Percentiles rank a stretch among this genome's conserved stretches.
These are phyloP conservation scores for Geosmithia flava DNA, from an alignment of 2,329 filamentous ascomycete species.

Conservation along the genomic window DNA sequence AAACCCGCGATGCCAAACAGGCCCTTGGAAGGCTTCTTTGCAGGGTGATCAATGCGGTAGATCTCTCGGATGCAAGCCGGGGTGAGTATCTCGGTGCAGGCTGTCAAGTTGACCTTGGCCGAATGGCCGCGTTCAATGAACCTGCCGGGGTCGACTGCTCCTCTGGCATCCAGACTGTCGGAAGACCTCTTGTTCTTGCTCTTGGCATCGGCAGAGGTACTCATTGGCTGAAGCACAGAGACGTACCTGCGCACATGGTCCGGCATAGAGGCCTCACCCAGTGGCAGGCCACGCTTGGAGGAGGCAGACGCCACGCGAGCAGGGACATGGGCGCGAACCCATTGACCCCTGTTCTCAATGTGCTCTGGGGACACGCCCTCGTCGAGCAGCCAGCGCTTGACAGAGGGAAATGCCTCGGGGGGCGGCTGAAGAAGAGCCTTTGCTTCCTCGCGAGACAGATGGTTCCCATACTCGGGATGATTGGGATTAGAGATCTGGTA, in stretches of 20 bases:
- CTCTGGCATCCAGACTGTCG: neutral
- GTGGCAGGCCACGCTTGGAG: slow-evolving; percentile 5
- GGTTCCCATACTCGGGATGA: slow-evolving; percentile 31
- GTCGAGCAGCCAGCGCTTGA: slow-evolving; percentile 31
- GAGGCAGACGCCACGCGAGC: slow-evolving; percentile 16
- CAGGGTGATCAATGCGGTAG: slow-evolving; percentile 31
- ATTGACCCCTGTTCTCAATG: slow-evolving; percentile 20
- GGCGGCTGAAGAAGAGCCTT: slow-evolving; percentile 33
- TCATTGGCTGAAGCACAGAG: slow-evolving; percentile 37
- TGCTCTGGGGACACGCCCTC: slow-evolving; percentile 22
- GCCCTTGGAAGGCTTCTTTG: slow-evolving; percentile 46
- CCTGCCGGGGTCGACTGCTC: no score
- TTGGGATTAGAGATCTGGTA: slow-evolving; percentile 35
- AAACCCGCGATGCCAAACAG: slow-evolving; percentile 49
- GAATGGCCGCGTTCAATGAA: neutral
- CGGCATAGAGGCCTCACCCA: slow-evolving; percentile 20
- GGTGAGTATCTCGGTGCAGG: slow-evolving; percentile 25
- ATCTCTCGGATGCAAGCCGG: slow-evolving; percentile 30
- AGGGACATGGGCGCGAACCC: slow-evolving; percentile 28
- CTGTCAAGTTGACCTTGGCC: slow-evolving; percentile 5
- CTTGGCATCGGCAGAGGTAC: slow-evolving; percentile 3
- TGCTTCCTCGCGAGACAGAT: slow-evolving; percentile 34
- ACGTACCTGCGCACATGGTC: slow-evolving; percentile 13
- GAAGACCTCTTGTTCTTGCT: neutral
- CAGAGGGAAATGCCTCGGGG: slow-evolving; percentile 20